Evolutionary conservation across 495 filamentous ascomycete genomes (phyloP).

Genomic region (Penicillium lagena): DNA sequence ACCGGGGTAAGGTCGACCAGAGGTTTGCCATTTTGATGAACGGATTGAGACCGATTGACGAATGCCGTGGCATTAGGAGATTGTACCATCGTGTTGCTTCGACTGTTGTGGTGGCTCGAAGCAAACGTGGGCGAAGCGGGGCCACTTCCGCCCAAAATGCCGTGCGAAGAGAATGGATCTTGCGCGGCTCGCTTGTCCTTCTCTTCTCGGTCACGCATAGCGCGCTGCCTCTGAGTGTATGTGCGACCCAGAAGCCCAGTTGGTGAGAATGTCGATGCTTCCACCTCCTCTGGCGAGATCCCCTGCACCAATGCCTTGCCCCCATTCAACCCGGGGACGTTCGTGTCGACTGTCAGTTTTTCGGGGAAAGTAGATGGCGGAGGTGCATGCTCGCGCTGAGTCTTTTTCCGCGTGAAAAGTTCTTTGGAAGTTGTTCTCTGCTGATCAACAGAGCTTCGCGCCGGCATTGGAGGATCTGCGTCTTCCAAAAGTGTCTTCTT

Average conservation of each 20-base stretch:
- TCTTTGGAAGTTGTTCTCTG: constrained; percentile 14
- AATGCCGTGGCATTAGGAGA: constrained; percentile 15
- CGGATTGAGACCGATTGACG: constrained; percentile 22
- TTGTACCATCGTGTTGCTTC: constrained; percentile 32
- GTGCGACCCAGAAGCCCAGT: constrained; percentile 55
- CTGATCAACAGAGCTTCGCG: constrained; percentile 15
- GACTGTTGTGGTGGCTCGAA: constrained; percentile 17
- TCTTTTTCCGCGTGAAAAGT: constrained; percentile 27
- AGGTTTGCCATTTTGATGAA: constrained; percentile 46
- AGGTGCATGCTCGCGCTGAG: constrained; percentile 31
- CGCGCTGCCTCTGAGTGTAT: constrained; percentile 55
- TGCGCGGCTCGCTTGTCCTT: constrained; percentile 24
- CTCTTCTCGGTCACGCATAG: constrained; percentile 49
- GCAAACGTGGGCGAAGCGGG: neutral
- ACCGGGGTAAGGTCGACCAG: constrained; percentile 70
- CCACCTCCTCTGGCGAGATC: constrained; percentile 14
- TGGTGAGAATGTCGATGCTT: constrained; percentile 46
- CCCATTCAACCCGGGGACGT: constrained; percentile 9
- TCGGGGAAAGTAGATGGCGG: constrained; percentile 41
- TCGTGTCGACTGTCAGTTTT: constrained; percentile 22
- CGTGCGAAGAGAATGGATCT: constrained; percentile 16
- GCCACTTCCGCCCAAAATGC: constrained; percentile 12
- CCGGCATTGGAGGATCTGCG: constrained; percentile 43
- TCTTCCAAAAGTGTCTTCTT: constrained; percentile 1
- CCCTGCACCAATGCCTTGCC: constrained; percentile 8